Base-by-base conservation (phyloP, 805 yeast species). In the Spathaspora hagerdaliae region DNA sequence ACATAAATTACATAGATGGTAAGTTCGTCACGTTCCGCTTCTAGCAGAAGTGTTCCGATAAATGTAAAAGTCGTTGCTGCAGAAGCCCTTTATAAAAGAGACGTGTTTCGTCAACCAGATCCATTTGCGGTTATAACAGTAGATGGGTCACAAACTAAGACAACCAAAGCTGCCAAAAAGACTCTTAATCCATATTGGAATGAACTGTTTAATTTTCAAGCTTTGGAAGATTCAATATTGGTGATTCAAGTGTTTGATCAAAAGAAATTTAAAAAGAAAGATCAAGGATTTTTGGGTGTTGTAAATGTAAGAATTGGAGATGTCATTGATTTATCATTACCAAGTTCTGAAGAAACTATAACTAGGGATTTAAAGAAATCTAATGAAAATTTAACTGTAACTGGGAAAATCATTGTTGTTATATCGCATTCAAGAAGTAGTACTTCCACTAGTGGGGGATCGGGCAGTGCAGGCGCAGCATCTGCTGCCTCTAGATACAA, bases 141-240 rank as follows among this genome's bases (percentile, higher is more conserved):
- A n/a, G 99, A 94, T 65, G 98, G 98, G 4, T 83, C 87, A 15
- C 99, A 94, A 63, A 94, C 98, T 1, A 89, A 89, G 60, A 86
- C 97, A 14, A 94, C 99, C 1, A 82, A 89, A 42, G 94, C 96
- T 32, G 94, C 95, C 29, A 88, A 89, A 60, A 90, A 88, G 67
- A 94, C 98, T 2, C 72, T 92, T 55, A 89, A 94, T 59, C 99
- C 99, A 9, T 94, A 91, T 68, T 94, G 99, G 99, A 91, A 94
- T 67, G 97, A 94, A 67, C 72, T 86, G 2, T 94, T 92, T 60
- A 79, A 79, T 45, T 90, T 94, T 66, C 78, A 77, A 44, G 75
- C 82, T 48, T 86, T 83, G 36, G 96, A 87, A 58, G 85, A 85
- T 59, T 85, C 96, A 7, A 87, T 91, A 38, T 73, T 94, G 42